phyloP scores from a whole-genome alignment of 2,329 filamentous ascomycete species.

The Aspergillus tanneri region DNA sequence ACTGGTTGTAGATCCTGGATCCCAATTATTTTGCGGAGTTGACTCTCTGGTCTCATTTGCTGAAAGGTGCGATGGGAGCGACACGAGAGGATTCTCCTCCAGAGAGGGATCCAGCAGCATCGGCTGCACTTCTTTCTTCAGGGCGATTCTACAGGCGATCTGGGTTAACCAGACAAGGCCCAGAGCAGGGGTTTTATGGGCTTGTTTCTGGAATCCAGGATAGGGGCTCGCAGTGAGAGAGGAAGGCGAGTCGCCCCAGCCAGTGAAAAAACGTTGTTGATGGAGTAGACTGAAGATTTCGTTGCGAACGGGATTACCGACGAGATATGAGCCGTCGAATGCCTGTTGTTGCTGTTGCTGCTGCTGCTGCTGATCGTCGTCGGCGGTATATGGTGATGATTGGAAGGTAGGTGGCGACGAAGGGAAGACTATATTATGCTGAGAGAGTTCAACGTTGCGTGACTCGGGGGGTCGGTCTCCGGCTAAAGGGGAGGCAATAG shows the following conservation, averaged over 20 bases:
- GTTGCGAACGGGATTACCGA: slow-evolving; percentile 39
- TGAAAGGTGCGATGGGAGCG: not conserved
- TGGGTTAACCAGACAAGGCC: slow-evolving; percentile 91
- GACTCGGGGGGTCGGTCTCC: slow-evolving; percentile 14
- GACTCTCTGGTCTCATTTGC: not conserved
- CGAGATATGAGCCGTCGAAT: slow-evolving; percentile 36
- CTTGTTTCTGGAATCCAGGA: slow-evolving; percentile 33
- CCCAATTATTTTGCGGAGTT: too few relatives aligned
- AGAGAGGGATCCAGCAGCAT: slow-evolving; percentile 3
- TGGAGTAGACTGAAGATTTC: slow-evolving; percentile 74
- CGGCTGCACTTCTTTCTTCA: slow-evolving; percentile 68
- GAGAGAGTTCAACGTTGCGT: slow-evolving; percentile 17
- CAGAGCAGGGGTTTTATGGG: slow-evolving; percentile 75
- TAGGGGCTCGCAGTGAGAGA: slow-evolving; percentile 17
- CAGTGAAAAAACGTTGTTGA: slow-evolving; percentile 92
- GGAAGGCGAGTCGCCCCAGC: slow-evolving; percentile 73
- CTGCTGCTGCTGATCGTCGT: slow-evolving; percentile 24
- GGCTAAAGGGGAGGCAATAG: slow-evolving; percentile 22
- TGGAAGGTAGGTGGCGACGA: slow-evolving; percentile 29
- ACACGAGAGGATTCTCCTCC: not conserved
- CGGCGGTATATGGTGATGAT: slow-evolving; percentile 30
- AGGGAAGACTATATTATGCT: slow-evolving; percentile 16
- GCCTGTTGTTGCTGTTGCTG: slow-evolving; percentile 16
- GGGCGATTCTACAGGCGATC: slow-evolving; percentile 75
- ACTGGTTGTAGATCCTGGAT: too few relatives aligned